Percentiles rank a stretch among this genome's conserved stretches.
These are phyloP conservation scores for Cenchrus purpureus DNA, from an alignment of 176 grass and related monocot species.

Conservation along the genomic window DNA sequence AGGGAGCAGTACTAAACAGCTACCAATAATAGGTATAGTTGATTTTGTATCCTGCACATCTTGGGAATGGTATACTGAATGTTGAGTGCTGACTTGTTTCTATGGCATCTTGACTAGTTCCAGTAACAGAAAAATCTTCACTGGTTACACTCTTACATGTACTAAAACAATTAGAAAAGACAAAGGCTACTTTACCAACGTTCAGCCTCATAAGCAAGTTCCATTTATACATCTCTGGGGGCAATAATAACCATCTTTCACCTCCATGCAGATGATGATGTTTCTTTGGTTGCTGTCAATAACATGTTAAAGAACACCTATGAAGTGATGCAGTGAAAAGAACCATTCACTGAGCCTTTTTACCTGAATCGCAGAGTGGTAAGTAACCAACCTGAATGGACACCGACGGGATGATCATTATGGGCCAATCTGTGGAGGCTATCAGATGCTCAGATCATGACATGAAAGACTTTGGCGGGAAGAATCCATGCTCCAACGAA, in stretches of 20 bases:
- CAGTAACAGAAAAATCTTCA: background rate
- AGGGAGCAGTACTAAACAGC: too few species aligned
- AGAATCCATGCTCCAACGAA: conserved; percentile 31
- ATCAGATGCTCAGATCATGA: conserved; percentile 52
- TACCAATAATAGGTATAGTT: background rate
- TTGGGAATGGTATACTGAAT: conserved; percentile 30
- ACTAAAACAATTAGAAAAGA: background rate
- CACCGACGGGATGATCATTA: conserved; percentile 52
- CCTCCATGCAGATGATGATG: conserved; percentile 41
- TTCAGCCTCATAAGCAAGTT: conserved; percentile 8
- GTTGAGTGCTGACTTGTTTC: background rate
- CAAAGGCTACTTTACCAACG: background rate
- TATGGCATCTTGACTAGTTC: background rate
- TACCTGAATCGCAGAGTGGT: conserved; percentile 21
- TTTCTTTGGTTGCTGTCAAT: conserved; percentile 38
- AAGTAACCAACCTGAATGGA: conserved; percentile 32
- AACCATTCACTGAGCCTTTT: conserved; percentile 13
- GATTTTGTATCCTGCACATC: background rate
- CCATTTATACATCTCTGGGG: background rate
- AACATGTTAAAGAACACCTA: conserved; percentile 21
- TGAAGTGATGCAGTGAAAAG: conserved; percentile 5
- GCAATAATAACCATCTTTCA: conserved; percentile 14
- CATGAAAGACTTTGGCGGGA: conserved; percentile 30
- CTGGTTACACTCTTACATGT: background rate
- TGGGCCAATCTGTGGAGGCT: conserved; percentile 48